Base-by-base conservation (phyloP, 495 filamentous ascomycete genomes). In the Elasticomyces elasticus region DNA sequence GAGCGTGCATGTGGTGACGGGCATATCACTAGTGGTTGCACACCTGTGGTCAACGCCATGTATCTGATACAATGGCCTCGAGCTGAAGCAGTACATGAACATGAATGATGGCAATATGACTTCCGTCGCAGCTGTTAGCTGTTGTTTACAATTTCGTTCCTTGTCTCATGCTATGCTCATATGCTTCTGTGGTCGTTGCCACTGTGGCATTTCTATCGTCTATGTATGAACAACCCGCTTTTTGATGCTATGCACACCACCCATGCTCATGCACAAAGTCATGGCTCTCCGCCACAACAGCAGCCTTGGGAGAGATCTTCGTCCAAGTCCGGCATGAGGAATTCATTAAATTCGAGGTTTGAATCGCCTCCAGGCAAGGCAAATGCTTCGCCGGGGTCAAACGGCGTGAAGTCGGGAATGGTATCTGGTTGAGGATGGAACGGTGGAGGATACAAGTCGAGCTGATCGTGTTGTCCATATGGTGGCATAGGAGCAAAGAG, bases 321-420 rank as follows among this genome's bases (percentile, higher is more conserved):
- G 5, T 60, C 46, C 19, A 60, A 24, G 6, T 55, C 56, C 17
- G 26, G 3, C 56, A 60, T 41, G 25, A 60, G 24, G 17, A 51
- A 48, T 3, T 60, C 56, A 23, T 41, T 55, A 3, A 60, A 26
- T 40, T 60, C 56, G 35, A 55, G 10, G n/a, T 54, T 24, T 1
- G 44, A 19, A 27, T 28, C 33, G 28, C 45, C 42, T 2, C 49
- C 37, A 12, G 41, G 22, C 23, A 59, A 19, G 2, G 22, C 20
- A 27, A 59, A 54, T 6, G 45, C 56, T 26, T 53, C 50, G 3
- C 22, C 28, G 7, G 28, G 37, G 23, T 53, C 50, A 38, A 53
- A 53, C 3, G 50, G 37, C n/a, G 15, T 42, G 53, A 40, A 56
- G 33, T 50, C 53, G 2, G 35, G 35, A 12, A 24, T 38, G n/a